Percentiles rank a stretch among this genome's conserved stretches.
Evolutionary conservation across 805 yeast genomes (phyloP).

Genomic region (Isabelozyma gotoi): DNA sequence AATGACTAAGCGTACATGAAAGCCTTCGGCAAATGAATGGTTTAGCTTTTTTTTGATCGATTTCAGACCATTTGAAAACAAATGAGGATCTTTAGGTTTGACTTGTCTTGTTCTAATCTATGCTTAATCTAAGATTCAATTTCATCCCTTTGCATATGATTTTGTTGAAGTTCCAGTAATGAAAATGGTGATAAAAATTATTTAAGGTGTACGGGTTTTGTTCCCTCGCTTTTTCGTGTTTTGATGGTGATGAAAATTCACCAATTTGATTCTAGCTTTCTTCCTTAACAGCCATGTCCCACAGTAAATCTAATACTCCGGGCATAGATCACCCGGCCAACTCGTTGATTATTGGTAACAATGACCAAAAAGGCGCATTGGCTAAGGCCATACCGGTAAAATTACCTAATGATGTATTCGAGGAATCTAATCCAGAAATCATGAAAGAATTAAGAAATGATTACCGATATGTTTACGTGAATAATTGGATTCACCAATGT

Average conservation of each 20-base stretch:
- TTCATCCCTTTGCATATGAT: too few species aligned
- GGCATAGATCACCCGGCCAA: conserved; percentile 9
- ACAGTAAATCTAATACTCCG: conserved; percentile 7
- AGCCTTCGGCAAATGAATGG: too few species aligned
- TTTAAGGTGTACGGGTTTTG: not conserved
- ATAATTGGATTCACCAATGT: conserved; percentile 58
- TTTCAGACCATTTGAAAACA: too few species aligned
- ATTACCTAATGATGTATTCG: conserved; percentile 16
- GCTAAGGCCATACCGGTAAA: conserved; percentile 17
- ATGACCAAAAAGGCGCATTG: conserved; percentile 16
- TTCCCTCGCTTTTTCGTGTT: not conserved
- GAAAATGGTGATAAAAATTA: too few species aligned
- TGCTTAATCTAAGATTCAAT: too few species aligned
- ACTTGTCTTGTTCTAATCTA: too few species aligned
- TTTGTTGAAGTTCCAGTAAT: too few species aligned
- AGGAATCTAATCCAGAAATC: conserved; percentile 4
- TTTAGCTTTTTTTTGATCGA: too few species aligned
- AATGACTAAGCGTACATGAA: too few species aligned
- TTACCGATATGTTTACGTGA: conserved; percentile 24
- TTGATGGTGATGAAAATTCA: not conserved
- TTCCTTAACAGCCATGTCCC: too few species aligned
- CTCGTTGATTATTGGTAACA: conserved; percentile 9
- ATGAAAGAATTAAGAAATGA: conserved; percentile 14
- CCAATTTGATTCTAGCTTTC: too few species aligned
- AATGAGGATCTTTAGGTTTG: too few species aligned